Base-by-base conservation (phyloP, 495 filamentous ascomycete genomes). In the Daldinia childiae region DNA sequence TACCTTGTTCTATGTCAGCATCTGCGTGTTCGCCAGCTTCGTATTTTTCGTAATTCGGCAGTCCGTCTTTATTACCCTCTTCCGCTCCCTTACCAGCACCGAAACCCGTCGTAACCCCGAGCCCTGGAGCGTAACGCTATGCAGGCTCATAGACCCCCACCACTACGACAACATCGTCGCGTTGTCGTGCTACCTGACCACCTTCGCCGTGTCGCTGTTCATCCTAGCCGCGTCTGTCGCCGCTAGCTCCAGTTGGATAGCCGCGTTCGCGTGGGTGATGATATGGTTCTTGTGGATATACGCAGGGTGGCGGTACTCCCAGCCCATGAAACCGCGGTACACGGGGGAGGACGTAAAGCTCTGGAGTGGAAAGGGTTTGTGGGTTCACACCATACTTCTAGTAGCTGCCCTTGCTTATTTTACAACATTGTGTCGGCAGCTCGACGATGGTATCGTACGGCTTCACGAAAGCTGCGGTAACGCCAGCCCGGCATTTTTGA, bases 241-340 rank as follows among this genome's bases (percentile, higher is more conserved):
- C 2, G 54, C 54, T 11, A 57, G 30, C 54, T 1, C 19, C 3
- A 21, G 26, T 26, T 38, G 54, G 29, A 30, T 3, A 17, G 54
- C 14, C 3, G 30, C n/a, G n/a, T 9, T 9, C 15, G n/a, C 5
- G 8, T 57, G 26, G n/a, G 29, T 57, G n/a, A 15, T 36, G 6
- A 3, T 36, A 30, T 57, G 54, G 54, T 5, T 0, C 2, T 8
- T 12, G 12, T 57, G 54, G 54, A 8, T 57, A 6, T 38, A 38
- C 54, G 14, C 19, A n/a, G 54, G 54, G 29, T 57, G 54, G 54
- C 54, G 30, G 29, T 57, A 57, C 30, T 34, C n/a, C 29, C 54
- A 21, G n/a, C 54, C 54, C 6, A 19, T 36, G 54, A 36, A 36
- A 9, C 14, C 29, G 30, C 29, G 7, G n/a, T 34, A 34, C 29